Evolutionary conservation across 345 rosid species (phyloP).

Genomic region (Gynandropsis gynandra): DNA sequence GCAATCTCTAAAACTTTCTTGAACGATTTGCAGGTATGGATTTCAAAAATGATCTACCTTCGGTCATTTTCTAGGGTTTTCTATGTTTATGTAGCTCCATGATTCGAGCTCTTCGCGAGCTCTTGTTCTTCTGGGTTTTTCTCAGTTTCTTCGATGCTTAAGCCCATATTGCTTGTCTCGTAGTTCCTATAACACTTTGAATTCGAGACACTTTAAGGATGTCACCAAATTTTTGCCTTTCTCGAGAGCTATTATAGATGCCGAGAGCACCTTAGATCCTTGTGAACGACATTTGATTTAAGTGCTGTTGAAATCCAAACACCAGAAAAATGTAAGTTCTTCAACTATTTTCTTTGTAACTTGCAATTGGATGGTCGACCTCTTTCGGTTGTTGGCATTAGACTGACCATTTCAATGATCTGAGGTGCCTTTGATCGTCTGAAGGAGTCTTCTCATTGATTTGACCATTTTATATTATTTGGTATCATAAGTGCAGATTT

Average conservation of each 20-base stretch:
- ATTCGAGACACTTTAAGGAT: conserved; percentile 14
- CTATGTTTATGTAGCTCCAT: neutral
- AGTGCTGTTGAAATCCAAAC: conserved; percentile 14
- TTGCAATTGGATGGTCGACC: neutral
- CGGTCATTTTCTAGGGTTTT: too few relatives aligned
- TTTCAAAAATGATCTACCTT: too few relatives aligned
- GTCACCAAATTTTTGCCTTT: conserved; percentile 42
- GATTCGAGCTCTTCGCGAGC: conserved; percentile 2
- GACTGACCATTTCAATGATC: too few relatives aligned
- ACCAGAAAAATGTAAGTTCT: conserved; percentile 17
- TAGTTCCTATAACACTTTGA: conserved; percentile 11
- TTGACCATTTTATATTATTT: conserved; percentile 1
- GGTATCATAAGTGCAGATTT: conserved; percentile 2
- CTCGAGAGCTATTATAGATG: conserved; percentile 13
- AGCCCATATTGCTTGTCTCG: neutral
- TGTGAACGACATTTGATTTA: too few relatives aligned
- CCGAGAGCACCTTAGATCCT: too few relatives aligned
- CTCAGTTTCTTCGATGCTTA: neutral
- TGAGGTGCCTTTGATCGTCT: neutral
- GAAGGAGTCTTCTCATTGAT: too few relatives aligned
- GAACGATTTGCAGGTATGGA: too few relatives aligned
- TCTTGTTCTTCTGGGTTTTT: neutral
- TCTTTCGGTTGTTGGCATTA: too few relatives aligned
- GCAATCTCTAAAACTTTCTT: too few relatives aligned
- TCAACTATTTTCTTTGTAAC: conserved; percentile 24